A percentile compares a stretch with the other conserved stretches of the same genome.
These are phyloP conservation scores for Hymenoscyphus fraxineus DNA, from an alignment of 2,329 filamentous ascomycete species.

Conservation along the genomic window DNA sequence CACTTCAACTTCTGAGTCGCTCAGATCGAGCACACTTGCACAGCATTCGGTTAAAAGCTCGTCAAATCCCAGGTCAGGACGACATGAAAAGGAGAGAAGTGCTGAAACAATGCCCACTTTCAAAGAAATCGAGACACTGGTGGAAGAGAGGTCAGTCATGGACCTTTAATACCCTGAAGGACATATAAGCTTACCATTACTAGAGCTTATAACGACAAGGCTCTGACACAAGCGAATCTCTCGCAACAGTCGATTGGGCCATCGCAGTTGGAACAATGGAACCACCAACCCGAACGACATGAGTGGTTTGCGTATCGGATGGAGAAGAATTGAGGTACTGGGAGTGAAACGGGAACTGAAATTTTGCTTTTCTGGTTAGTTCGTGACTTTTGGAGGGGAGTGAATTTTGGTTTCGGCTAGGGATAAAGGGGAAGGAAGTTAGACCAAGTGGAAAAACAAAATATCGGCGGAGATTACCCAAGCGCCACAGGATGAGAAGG, in stretches of 20 bases:
- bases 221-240: conserved; percentile 1
- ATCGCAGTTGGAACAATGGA: conserved; percentile 4
- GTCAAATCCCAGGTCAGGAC: neutral
- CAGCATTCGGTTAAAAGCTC: neutral
- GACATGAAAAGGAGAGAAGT: neutral
- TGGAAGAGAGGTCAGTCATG: conserved; percentile 1
- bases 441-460: too few species aligned
- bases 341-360: neutral
- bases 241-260: conserved; percentile 3
- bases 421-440: too few species aligned
- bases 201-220: neutral
- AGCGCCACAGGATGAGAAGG: too few species aligned
- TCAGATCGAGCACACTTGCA: neutral
- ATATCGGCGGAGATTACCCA: too few species aligned
- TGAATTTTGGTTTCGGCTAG: too few species aligned
- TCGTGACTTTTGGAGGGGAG: too few species aligned
- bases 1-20: neutral
- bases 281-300: conserved; percentile 3
- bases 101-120: neutral
- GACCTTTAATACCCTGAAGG: too few species aligned
- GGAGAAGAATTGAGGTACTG: neutral
- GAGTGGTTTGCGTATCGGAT: conserved; percentile 9
- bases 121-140: conserved; percentile 8
- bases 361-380: neutral
- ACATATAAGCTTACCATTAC: neutral